Evolutionary conservation across 2,329 filamentous ascomycete species (phyloP), one percentile per base, ranked within the genome.

Genomic region (Alternaria consortialis): DNA sequence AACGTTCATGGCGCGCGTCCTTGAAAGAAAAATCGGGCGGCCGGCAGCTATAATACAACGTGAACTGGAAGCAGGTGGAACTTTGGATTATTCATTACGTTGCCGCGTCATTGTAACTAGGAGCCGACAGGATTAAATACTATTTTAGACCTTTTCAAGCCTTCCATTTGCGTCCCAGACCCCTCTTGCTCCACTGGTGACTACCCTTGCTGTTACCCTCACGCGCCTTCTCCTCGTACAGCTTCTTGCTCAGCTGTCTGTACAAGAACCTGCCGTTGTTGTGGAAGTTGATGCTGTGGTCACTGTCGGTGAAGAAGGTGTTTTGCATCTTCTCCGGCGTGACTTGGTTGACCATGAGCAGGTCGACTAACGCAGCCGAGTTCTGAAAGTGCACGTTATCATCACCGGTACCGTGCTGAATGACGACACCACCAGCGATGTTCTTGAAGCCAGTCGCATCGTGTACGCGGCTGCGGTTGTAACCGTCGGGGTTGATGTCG

Each of bases 371-470:
- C 1, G 85, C 87, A 0, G 88, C 88, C 0, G 85, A 70, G 63
- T 91, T 87, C 77, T 91, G 88, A 72, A 89, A 91, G 70, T 91
- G 89, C 13, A 91, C 89, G 53, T 91, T 91, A 67, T 91, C 89
- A 64, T 91, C 89, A 0, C 88, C 88, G 0, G 87, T 86, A 0
- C 89, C 89, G 69, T 91, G 89, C 62, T 88, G 84, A 43, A 91
- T 81, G 5, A 87, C 79, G 63, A 90, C 86, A 2, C 85, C 83
- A 4, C 89, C 89, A 0, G 80, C 80, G 8, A 89, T 82, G 53
- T 85, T 85, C 78, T 86, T 86, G 81, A 91, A 91, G 0, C 89
- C 89, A 0, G 80, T 80, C 0, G 82, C 75, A 4, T 86, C 81
- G 59, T 84, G 83, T 2, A 91, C 87, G 0, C 88, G 87, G 0